Evolutionary conservation across 108 stramenopile species (phyloP).

Genomic region (Aurantiochytrium sp.): DNA sequence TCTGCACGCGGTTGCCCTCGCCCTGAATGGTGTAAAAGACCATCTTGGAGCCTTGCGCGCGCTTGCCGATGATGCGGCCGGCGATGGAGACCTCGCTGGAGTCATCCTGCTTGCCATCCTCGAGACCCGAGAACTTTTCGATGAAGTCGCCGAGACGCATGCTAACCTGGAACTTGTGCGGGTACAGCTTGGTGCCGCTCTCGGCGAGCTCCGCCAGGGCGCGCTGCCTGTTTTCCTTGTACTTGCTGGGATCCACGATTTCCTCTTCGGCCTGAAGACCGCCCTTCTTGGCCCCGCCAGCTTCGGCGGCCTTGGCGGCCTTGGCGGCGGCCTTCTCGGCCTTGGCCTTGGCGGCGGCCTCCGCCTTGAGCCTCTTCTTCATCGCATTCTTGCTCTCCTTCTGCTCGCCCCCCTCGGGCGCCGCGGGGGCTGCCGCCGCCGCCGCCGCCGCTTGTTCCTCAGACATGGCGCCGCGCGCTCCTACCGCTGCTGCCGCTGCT

Average conservation of each 20-base stretch:
- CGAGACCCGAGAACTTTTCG: slow-evolving; percentile 60
- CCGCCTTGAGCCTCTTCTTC: slow-evolving; percentile 12
- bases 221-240: slow-evolving; percentile 78
- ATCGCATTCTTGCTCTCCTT: slow-evolving; percentile 9
- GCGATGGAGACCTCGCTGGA: slow-evolving; percentile 69
- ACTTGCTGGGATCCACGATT: slow-evolving; percentile 78
- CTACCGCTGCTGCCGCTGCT: no score
- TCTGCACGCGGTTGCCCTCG: slow-evolving; percentile 87
- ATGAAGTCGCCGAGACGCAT: slow-evolving; percentile 79
- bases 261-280: slow-evolving; percentile 19
- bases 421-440: background rate
- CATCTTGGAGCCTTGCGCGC: slow-evolving; percentile 85
- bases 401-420: background rate
- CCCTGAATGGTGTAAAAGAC: slow-evolving; percentile 90
- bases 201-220: slow-evolving; percentile 67
- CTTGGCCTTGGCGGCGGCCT: background rate
- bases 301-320: background rate
- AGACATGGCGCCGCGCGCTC: background rate
- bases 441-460: background rate
- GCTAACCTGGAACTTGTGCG: slow-evolving; percentile 93
- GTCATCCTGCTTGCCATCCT: slow-evolving; percentile 63
- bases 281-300: background rate
- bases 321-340: slow-evolving; percentile 8
- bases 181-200: slow-evolving; percentile 82
- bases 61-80: slow-evolving; percentile 81